Evolutionary conservation across 805 yeast species (phyloP).

Genomic region (Kazachstania psychrophila): DNA sequence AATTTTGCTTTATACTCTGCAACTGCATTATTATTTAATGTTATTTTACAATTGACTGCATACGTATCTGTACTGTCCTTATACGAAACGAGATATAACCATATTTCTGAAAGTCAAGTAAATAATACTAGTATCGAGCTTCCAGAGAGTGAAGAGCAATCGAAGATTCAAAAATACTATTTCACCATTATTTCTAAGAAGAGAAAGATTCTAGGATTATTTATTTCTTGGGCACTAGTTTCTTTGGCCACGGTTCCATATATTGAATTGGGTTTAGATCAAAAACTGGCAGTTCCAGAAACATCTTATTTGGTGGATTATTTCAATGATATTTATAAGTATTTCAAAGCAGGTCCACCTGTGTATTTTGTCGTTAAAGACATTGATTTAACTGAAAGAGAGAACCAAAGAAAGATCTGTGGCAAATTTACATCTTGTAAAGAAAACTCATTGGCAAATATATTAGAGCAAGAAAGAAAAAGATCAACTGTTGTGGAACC

Average conservation of each 20-base stretch:
- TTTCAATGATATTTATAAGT: slow-evolving; percentile 63
- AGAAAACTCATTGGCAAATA: slow-evolving; percentile 65
- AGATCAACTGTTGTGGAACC: slow-evolving; percentile 72
- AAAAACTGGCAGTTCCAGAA: slow-evolving; percentile 75
- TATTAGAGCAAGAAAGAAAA: slow-evolving; percentile 75
- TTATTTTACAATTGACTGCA: slow-evolving; percentile 68
- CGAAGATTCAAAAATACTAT: slow-evolving; percentile 32
- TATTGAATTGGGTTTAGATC: slow-evolving; percentile 76
- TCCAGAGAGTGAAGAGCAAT: slow-evolving; percentile 9
- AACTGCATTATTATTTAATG: slow-evolving; percentile 71
- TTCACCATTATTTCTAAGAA: slow-evolving; percentile 47
- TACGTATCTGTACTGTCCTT: slow-evolving; percentile 60
- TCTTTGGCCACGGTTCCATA: slow-evolving; percentile 63
- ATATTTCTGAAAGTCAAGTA: background rate
- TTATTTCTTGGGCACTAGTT: slow-evolving; percentile 54
- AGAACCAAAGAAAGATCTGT: slow-evolving; percentile 65
- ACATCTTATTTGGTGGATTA: slow-evolving; percentile 76
- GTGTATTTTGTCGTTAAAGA: slow-evolving; percentile 73
- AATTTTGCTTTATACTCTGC: slow-evolving; percentile 90
- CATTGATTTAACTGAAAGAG: slow-evolving; percentile 50
- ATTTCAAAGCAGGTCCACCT: slow-evolving; percentile 86
- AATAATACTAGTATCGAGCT: background rate
- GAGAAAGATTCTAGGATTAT: slow-evolving; percentile 43
- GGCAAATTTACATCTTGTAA: slow-evolving; percentile 83
- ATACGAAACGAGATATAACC: slow-evolving; percentile 14